Evolutionary conservation across 1,284 basidiomycete genomes (phyloP), one percentile per base, ranked within the genome.

Genomic region (Cystobasidium sp.): DNA sequence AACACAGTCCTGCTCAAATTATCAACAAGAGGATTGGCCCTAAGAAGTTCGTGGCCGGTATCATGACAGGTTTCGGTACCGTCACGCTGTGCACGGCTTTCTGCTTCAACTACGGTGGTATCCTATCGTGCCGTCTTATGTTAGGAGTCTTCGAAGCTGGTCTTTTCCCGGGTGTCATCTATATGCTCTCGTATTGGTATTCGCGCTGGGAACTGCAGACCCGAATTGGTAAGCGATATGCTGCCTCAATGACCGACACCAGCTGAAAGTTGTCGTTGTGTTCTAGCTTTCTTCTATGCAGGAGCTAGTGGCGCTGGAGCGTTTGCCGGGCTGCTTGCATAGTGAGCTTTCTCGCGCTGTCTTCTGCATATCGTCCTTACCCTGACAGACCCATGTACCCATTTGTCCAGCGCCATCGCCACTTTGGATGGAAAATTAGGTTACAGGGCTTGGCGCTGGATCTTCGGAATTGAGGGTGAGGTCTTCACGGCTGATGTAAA

Each of bases 381-480:
- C 10, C 24, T 44, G n/a, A 44, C 43, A 14, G 7, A 63, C 18
- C 31, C n/a, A 24, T 20, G 12, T 46, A 22, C 12, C 39, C 24
- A 12, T 14, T 31, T 24, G 9, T 24, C 24, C 1, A 41, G 43
- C 18, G 63, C 46, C 16, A 66, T 66, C 63, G 63, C 63, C 41
- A 53, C 47, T 49, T 46, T 66, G 9, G 63, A 66, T 22, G 47
- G 47, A 7, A 46, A n/a, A 20, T 31, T 66, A 39, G 63, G 63
- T 6, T 47, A 66, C 20, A 43, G 63, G 20, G 63, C 63, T 47
- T 66, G 63, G 44, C 41, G 63, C 16, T 66, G 63, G 63, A 66
- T 66, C 18, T 66, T 66, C 41, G 41, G 63, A 39, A 66, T 66
- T 18, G 63, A 49, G 49, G 41, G 46, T 16, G 31, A 18, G 46